phyloP scores from a whole-genome alignment of 2,329 filamentous ascomycete genomes.

The Colletotrichum lini region DNA sequence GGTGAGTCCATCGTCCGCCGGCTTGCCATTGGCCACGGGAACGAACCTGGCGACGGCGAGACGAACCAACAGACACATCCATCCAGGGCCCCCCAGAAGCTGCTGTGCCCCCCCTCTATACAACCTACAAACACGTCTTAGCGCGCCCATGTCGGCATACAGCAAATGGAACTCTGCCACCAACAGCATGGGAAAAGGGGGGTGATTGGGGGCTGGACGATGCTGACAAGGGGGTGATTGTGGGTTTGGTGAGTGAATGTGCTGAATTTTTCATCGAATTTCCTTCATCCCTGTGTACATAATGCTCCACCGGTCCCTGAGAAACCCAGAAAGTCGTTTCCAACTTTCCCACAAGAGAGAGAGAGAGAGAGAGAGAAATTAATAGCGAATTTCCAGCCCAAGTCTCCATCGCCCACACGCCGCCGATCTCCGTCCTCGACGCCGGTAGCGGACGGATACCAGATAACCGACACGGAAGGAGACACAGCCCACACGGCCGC shows the following conservation, averaged over 20 bases:
- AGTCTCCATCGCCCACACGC: not conserved
- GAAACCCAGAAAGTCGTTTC: conserved; percentile 5
- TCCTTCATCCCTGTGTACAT: conserved; percentile 14
- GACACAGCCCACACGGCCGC: not conserved
- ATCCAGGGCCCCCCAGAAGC: not conserved
- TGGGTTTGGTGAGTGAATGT: not conserved
- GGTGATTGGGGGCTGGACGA: conserved; percentile 7
- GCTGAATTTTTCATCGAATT: conserved; percentile 5
- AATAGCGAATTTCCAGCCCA: not conserved
- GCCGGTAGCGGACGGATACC: not conserved
- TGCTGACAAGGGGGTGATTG: conserved; percentile 17
- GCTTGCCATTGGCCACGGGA: conserved; percentile 9
- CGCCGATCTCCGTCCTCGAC: not conserved
- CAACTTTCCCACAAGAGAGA: not conserved
- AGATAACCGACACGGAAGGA: conserved; percentile 1
- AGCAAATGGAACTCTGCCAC: conserved; percentile 18
- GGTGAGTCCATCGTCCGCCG: not conserved
- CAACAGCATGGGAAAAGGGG: conserved; percentile 10
- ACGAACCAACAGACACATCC: not conserved
- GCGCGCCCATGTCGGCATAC: conserved; percentile 1
- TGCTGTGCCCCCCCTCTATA: not conserved
- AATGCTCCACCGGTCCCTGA: conserved; percentile 22
- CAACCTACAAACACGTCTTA: conserved; percentile 5
- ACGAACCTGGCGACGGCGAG: not conserved
- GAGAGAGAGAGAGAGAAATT: too few relatives aligned